phyloP scores from a whole-genome alignment of 805 yeast genomes.

The Kodamaea lidongshanica region DNA sequence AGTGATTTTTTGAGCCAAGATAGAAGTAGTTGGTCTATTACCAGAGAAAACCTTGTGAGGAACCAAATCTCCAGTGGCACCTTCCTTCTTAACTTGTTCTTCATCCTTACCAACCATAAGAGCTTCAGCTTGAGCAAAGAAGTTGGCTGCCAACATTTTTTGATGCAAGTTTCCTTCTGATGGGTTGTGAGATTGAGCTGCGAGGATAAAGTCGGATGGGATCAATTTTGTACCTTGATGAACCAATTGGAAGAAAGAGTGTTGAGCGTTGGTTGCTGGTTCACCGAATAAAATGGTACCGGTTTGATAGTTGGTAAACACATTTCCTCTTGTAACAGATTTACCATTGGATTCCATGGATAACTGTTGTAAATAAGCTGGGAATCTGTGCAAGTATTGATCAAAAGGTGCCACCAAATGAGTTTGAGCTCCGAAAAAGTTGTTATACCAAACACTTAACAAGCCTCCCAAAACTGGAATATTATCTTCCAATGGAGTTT shows the following conservation, averaged over 20 bases:
- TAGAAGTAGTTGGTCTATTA: constrained; percentile 98
- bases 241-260: constrained; percentile 97
- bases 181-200: constrained; percentile 98
- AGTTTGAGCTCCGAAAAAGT: constrained; percentile 96
- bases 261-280: constrained; percentile 98
- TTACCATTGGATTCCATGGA: constrained; percentile 99
- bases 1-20: constrained; percentile 90
- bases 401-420: constrained; percentile 98
- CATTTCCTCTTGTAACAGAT: constrained; percentile 88
- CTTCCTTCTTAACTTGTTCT: constrained; percentile 79
- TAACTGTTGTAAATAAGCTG: constrained; percentile 97
- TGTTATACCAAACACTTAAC: constrained; percentile 96
- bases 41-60: constrained; percentile 97
- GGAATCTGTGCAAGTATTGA: constrained; percentile 98
- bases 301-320: constrained; percentile 88
- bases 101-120: constrained; percentile 92
- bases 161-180: constrained; percentile 91
- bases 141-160: constrained; percentile 97
- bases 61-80: constrained; percentile 76
- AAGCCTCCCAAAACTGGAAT: constrained; percentile 93
- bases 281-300: constrained; percentile 96
- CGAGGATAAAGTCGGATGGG: constrained; percentile 93
- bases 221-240: constrained; percentile 98
- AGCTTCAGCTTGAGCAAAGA: constrained; percentile 97
- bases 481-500: constrained; percentile 82